Conservation (phyloP, 176 grass and related monocot species). For the Zoysia pacifica region DNA sequence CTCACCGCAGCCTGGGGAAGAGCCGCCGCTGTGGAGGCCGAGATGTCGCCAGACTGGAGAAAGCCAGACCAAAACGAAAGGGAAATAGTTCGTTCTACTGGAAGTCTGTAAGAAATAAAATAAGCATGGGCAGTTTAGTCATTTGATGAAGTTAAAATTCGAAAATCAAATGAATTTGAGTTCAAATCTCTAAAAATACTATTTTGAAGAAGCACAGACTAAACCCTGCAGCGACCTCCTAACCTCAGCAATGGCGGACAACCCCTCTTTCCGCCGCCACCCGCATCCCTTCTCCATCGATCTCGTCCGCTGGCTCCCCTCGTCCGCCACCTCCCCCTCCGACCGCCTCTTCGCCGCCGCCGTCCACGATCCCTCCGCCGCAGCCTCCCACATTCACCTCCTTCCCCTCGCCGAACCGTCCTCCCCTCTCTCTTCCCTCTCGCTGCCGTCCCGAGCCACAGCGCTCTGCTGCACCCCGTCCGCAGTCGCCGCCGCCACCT, state of each 20-base stretch:
- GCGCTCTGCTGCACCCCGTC: constrained; percentile 61
- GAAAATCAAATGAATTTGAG: too few relatives aligned
- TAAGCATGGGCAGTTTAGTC: too few relatives aligned
- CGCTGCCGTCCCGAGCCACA: constrained; percentile 52
- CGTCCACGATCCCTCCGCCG: constrained; percentile 47
- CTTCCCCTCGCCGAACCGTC: constrained; percentile 32
- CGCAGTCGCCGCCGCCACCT: constrained; percentile 43
- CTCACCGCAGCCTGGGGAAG: too few relatives aligned
- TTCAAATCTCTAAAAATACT: too few relatives aligned
- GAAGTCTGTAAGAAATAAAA: too few relatives aligned
- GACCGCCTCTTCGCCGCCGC: constrained; percentile 55
- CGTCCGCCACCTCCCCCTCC: constrained; percentile 47
- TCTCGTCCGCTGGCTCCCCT: constrained; percentile 69
- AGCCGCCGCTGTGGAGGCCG: too few relatives aligned
- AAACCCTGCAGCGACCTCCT: constrained; percentile 1
- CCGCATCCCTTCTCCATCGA: constrained; percentile 55
- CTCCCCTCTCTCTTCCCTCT: constrained; percentile 44
- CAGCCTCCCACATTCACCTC: constrained; percentile 46
- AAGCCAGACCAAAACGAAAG: too few relatives aligned
- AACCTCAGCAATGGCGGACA: constrained; percentile 45
- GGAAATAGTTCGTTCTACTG: too few relatives aligned
- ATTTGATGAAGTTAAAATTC: too few relatives aligned
- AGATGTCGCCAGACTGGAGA: too few relatives aligned
- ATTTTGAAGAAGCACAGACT: background rate
- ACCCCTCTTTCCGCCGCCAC: constrained; percentile 52